Evolutionary conservation across 2,329 filamentous ascomycete species (phyloP).

Genomic region (Sporothrix sp.): DNA sequence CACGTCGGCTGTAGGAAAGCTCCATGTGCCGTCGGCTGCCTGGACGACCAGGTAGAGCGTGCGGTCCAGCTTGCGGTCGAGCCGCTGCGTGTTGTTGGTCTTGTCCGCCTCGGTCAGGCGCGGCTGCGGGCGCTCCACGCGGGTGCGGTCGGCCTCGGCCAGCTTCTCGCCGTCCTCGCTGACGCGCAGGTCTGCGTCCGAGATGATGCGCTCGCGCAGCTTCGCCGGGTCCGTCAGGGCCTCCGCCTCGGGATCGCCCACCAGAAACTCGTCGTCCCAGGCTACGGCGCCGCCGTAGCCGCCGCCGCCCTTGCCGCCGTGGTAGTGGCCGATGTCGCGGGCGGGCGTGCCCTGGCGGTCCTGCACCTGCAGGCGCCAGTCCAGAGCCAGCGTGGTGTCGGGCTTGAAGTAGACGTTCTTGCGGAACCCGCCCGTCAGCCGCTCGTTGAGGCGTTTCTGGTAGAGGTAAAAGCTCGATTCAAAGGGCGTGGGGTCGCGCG

Average conservation of each 20-base stretch:
- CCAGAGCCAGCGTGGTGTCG: constrained; percentile 70
- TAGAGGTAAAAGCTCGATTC: constrained; percentile 94
- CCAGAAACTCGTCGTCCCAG: constrained; percentile 86
- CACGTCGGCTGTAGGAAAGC: constrained; percentile 67
- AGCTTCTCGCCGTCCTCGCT: constrained; percentile 52
- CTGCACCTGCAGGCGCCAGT: constrained; percentile 80
- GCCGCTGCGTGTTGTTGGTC: constrained; percentile 61
- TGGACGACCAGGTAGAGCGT: constrained; percentile 85
- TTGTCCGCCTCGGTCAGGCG: constrained; percentile 66
- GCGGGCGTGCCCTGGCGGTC: constrained; percentile 65
- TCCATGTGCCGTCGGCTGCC: constrained; percentile 62
- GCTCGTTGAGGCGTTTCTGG: constrained; percentile 92
- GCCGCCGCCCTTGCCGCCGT: constrained; percentile 32
- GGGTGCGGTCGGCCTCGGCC: constrained; percentile 48
- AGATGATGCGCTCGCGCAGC: constrained; percentile 58
- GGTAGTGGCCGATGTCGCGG: constrained; percentile 78
- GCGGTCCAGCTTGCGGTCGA: constrained; percentile 58
- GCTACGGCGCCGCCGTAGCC: constrained; percentile 39
- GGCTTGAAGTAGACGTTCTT: constrained; percentile 92
- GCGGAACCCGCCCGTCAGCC: constrained; percentile 76
- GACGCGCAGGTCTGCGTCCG: constrained; percentile 60
- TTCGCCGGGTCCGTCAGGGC: constrained; percentile 41
- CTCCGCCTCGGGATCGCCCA: constrained; percentile 56
- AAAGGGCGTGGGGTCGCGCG: constrained; percentile 73
- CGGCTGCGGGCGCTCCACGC: constrained; percentile 59